A percentile compares a stretch with the other conserved stretches of the same genome.
phyloP scores from a whole-genome alignment of 2,329 filamentous ascomycete species.

The Fusarium miscanthi region DNA sequence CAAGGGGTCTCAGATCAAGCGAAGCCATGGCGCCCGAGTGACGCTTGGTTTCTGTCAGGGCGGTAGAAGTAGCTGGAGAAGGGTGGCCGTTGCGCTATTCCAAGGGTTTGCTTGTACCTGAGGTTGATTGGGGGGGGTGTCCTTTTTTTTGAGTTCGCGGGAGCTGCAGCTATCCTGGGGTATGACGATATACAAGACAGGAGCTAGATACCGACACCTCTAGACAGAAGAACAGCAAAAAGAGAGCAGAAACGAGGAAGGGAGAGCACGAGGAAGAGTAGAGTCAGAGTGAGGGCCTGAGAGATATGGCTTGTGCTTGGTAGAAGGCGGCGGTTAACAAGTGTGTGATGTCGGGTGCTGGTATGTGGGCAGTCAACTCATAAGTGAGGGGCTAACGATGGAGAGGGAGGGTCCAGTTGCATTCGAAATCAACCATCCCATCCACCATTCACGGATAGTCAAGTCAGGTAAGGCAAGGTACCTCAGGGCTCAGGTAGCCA shows the following conservation, averaged over 20 bases:
- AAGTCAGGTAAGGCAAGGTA: neutral
- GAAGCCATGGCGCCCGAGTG: conserved; percentile 34
- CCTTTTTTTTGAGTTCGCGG: conserved; percentile 17
- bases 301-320: conserved; percentile 35
- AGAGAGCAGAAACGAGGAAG: neutral
- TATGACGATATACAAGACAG: conserved; percentile 21
- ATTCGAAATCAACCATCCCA: conserved; percentile 12
- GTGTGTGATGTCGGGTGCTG: conserved; percentile 41
- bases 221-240: neutral
- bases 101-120: conserved; percentile 33
- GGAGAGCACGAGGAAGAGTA: neutral
- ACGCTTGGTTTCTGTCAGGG: conserved; percentile 31
- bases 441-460: conserved; percentile 8
- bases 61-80: conserved; percentile 13
- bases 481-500: neutral
- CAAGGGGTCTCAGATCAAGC: conserved; percentile 27
- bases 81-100: conserved; percentile 21
- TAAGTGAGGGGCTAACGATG: conserved; percentile 42
- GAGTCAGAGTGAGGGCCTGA: conserved; percentile 6
- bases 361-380: conserved; percentile 44
- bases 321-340: conserved; percentile 29
- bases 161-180: conserved; percentile 15
- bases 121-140: conserved; percentile 5
- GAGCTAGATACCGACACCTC: conserved; percentile 11
- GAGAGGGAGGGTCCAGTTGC: conserved; percentile 30